Conservation (phyloP, 2,329 filamentous ascomycete genomes). For the Fonsecaea erecta region DNA sequence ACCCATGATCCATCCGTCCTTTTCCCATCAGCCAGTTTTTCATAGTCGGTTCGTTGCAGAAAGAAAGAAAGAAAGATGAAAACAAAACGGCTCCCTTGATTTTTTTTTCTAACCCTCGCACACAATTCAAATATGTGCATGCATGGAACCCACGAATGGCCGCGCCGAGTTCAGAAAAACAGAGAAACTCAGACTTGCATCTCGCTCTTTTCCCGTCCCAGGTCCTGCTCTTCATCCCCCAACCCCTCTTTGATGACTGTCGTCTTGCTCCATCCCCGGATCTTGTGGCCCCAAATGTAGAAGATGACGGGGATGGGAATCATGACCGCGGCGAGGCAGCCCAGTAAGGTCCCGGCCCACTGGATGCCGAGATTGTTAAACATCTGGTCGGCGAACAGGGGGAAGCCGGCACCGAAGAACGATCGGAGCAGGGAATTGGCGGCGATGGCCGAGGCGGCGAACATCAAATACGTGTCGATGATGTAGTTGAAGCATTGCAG, state of each 20-base stretch:
- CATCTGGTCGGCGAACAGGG: constrained; percentile 67
- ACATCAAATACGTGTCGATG: constrained; percentile 63
- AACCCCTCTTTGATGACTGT: background rate
- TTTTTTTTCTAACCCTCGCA: too few relatives aligned
- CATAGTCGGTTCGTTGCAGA: background rate
- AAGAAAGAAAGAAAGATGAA: too few relatives aligned
- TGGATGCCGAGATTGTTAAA: constrained; percentile 66
- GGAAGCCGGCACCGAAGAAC: constrained; percentile 24
- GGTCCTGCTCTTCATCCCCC: constrained; percentile 6
- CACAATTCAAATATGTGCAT: too few relatives aligned
- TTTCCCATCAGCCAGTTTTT: background rate
- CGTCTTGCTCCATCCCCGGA: constrained; percentile 57
- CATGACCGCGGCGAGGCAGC: constrained; percentile 72
- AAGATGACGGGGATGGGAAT: constrained; percentile 76
- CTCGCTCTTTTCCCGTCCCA: background rate
- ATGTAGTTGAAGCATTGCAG: constrained; percentile 63
- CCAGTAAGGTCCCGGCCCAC: constrained; percentile 75
- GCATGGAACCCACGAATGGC: background rate
- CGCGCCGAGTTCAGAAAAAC: background rate
- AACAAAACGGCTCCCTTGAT: too few relatives aligned
- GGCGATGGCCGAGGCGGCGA: constrained; percentile 73
- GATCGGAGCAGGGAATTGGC: constrained; percentile 68
- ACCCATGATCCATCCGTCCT: too few relatives aligned
- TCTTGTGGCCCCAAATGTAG: constrained; percentile 68
- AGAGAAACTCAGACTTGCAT: background rate